A percentile compares a stretch with the other conserved stretches of the same genome.
These are phyloP conservation scores for Aureobasidium sp. DNA, from an alignment of 2,329 filamentous ascomycete species.

Conservation along the genomic window DNA sequence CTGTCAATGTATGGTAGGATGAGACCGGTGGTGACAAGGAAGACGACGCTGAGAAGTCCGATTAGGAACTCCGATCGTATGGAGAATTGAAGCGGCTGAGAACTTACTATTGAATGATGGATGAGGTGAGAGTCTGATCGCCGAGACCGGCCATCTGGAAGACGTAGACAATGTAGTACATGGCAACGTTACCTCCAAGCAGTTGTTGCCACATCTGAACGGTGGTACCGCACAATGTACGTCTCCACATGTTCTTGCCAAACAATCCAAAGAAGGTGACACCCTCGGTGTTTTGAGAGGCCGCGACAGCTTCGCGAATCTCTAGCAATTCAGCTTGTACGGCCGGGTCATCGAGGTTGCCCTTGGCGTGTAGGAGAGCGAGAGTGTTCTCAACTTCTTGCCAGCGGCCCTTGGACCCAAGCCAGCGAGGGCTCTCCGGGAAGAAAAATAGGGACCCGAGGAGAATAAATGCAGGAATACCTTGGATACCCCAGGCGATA, in stretches of 20 bases:
- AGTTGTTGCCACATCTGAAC: slow-evolving; percentile 51
- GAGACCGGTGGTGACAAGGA: slow-evolving; percentile 32
- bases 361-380: slow-evolving; percentile 37
- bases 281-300: slow-evolving; percentile 33
- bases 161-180: slow-evolving; percentile 49
- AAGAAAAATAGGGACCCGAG: slow-evolving; percentile 39
- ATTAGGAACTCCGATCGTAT: neutral
- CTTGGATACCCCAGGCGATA: slow-evolving; percentile 51
- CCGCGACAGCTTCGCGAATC: slow-evolving; percentile 31
- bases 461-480: slow-evolving; percentile 37
- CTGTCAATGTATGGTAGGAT: slow-evolving; percentile 34
- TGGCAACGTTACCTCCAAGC: slow-evolving; percentile 28
- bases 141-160: slow-evolving; percentile 52
- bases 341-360: slow-evolving; percentile 36
- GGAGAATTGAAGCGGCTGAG: neutral
- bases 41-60: slow-evolving; percentile 24
- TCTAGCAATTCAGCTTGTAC: slow-evolving; percentile 42
- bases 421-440: slow-evolving; percentile 40
- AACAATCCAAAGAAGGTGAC: slow-evolving; percentile 36
- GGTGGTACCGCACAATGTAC: slow-evolving; percentile 47
- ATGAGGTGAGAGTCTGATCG: slow-evolving; percentile 38
- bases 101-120: slow-evolving; percentile 30
- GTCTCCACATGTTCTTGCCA: slow-evolving; percentile 47
- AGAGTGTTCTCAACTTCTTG: slow-evolving; percentile 38
- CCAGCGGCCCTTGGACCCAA: slow-evolving; percentile 38